phyloP scores from a whole-genome alignment of 768 basidiomycete genomes.

The Tricholomella constricta region DNA sequence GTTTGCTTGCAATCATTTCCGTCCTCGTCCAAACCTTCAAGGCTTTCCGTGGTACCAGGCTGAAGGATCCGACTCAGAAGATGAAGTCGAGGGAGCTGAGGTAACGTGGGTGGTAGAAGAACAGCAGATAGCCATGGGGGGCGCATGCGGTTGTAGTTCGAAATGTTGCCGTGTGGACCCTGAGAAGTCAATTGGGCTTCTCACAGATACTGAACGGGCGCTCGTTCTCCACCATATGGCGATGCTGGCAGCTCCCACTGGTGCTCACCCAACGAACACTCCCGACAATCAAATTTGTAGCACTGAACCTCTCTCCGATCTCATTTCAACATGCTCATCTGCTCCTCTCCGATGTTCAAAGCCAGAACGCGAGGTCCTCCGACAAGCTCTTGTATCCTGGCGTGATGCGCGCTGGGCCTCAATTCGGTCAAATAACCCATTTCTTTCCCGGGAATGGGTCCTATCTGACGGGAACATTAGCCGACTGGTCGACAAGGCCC shows the following conservation, averaged over 20 bases:
- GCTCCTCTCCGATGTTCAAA: slow-evolving; percentile 7
- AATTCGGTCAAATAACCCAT: neutral
- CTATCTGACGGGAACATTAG: neutral
- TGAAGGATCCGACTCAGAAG: neutral
- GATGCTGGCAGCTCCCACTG: too few species aligned
- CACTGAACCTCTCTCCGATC: too few species aligned
- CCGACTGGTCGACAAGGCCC: slow-evolving; percentile 1
- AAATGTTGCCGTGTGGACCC: slow-evolving; percentile 2
- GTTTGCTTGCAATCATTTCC: slow-evolving; percentile 9
- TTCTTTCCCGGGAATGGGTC: slow-evolving; percentile 9
- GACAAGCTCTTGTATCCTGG: slow-evolving; percentile 3
- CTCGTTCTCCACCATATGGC: neutral
- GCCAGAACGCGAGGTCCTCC: slow-evolving; percentile 8
- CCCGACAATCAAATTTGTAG: too few species aligned
- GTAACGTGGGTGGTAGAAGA: slow-evolving; percentile 1
- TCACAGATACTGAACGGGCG: neutral
- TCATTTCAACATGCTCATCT: slow-evolving; percentile 8
- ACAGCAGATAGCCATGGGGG: neutral
- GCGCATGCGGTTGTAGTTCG: slow-evolving; percentile 5
- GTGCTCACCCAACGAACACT: too few species aligned
- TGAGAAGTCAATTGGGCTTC: neutral
- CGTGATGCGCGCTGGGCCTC: slow-evolving; percentile 3
- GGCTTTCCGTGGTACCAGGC: slow-evolving; percentile 1
- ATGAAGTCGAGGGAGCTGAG: neutral
- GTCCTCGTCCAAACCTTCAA: slow-evolving; percentile 1